Evolutionary conservation across 2,329 filamentous ascomycete genomes (phyloP).

Genomic region (Dactylonectria macrodidyma): DNA sequence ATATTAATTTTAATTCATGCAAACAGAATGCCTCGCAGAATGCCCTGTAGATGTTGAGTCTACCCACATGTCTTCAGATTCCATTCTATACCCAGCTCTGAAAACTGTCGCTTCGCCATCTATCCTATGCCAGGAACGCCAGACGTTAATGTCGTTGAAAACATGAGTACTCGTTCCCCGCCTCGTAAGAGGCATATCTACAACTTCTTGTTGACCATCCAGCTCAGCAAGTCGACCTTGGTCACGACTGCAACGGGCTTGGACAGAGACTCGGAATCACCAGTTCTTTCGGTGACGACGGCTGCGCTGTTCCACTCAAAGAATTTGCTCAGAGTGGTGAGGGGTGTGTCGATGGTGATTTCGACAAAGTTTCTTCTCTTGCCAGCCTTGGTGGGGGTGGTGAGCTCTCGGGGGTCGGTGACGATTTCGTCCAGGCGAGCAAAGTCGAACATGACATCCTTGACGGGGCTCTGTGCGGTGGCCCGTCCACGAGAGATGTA

Average conservation of each 20-base stretch:
- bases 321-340: slow-evolving; percentile 89
- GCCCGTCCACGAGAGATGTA: slow-evolving; percentile 90
- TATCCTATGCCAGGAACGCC: slow-evolving; percentile 49
- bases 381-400: slow-evolving; percentile 53
- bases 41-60: slow-evolving; percentile 61
- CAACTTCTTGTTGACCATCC: slow-evolving; percentile 80
- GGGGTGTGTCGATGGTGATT: slow-evolving; percentile 91
- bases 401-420: slow-evolving; percentile 84
- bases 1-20: slow-evolving; percentile 45
- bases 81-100: slow-evolving; percentile 38
- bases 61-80: slow-evolving; percentile 45
- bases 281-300: slow-evolving; percentile 85
- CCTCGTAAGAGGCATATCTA: slow-evolving; percentile 45
- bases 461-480: slow-evolving; percentile 79
- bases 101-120: slow-evolving; percentile 38
- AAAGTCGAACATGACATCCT: slow-evolving; percentile 98
- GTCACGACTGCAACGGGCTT: slow-evolving; percentile 94
- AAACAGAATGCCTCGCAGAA: slow-evolving; percentile 36
- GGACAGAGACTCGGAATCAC: slow-evolving; percentile 68
- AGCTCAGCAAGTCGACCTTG: slow-evolving; percentile 95
- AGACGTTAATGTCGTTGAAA: slow-evolving; percentile 51
- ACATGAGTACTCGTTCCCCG: slow-evolving; percentile 52
- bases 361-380: slow-evolving; percentile 85
- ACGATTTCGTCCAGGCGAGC: slow-evolving; percentile 88
- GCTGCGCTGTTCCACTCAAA: slow-evolving; percentile 99